phyloP scores from a whole-genome alignment of 371 early-diverging fungal genomes.

The Mucor plumbeus region DNA sequence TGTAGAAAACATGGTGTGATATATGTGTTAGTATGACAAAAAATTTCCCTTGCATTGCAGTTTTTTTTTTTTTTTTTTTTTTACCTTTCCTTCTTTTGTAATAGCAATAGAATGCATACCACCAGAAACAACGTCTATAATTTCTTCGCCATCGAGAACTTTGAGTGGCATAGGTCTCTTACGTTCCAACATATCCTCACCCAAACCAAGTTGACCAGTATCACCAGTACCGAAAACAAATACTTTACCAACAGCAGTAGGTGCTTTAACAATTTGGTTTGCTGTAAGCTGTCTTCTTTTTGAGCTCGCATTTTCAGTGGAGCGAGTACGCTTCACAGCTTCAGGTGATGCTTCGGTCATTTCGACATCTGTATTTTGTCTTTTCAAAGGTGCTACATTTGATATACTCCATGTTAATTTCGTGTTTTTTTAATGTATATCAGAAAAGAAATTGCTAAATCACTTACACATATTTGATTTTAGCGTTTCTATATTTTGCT shows the following conservation, averaged over 20 bases:
- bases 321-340: constrained; percentile 22
- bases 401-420: not conserved
- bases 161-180: constrained; percentile 77
- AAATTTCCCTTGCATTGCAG: not conserved
- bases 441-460: too few relatives aligned
- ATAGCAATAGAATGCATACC: constrained; percentile 90
- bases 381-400: constrained; percentile 11
- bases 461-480: not conserved
- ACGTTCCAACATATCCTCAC: constrained; percentile 76
- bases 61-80: constrained; percentile 17
- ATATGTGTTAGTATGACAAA: not conserved
- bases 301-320: not conserved
- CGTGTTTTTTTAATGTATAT: constrained; percentile 1
- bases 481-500: too few relatives aligned
- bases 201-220: constrained; percentile 96
- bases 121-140: constrained; percentile 87
- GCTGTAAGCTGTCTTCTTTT: constrained; percentile 12
- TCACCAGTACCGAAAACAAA: constrained; percentile 96
- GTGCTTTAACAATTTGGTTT: constrained; percentile 31
- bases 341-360: constrained; percentile 21
- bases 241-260: constrained; percentile 63
- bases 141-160: constrained; percentile 65
- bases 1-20: not conserved
- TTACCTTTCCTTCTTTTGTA: constrained; percentile 74
- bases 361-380: constrained; percentile 31